phyloP scores from a whole-genome alignment of 2,329 filamentous ascomycete genomes.

The Diplocarpon rosae region DNA sequence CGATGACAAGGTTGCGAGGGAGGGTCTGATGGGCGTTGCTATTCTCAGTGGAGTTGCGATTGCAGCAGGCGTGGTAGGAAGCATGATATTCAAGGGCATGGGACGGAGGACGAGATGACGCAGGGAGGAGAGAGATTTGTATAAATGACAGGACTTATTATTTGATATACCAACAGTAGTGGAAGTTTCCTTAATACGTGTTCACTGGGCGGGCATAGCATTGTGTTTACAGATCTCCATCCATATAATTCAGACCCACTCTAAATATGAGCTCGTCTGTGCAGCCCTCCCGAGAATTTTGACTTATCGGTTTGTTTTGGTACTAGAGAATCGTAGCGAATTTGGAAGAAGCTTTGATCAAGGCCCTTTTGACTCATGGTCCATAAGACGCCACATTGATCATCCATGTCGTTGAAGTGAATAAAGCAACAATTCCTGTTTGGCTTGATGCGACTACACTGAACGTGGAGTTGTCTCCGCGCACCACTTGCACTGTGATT shows the following conservation, averaged over 20 bases:
- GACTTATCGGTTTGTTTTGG: neutral
- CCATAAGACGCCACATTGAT: neutral
- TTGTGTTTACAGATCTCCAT: too few species aligned
- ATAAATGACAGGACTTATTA: conserved; percentile 6
- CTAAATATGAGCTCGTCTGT: too few species aligned
- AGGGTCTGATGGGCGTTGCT: conserved; percentile 86
- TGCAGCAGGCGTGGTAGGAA: conserved; percentile 85
- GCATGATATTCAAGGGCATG: conserved; percentile 69
- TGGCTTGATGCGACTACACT: neutral
- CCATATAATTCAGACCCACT: too few species aligned
- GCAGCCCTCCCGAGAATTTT: neutral
- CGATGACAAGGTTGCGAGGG: conserved; percentile 91
- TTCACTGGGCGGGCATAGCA: too few species aligned
- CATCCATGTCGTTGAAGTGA: too few species aligned
- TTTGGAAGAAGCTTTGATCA: neutral
- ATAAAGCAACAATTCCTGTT: neutral
- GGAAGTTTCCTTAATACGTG: neutral
- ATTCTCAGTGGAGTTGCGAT: conserved; percentile 90
- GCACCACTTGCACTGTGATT: too few species aligned
- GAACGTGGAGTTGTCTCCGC: too few species aligned
- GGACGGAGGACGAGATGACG: conserved; percentile 37
- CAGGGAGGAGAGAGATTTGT: neutral
- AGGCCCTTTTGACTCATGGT: neutral
- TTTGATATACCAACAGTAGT: conserved; percentile 19
- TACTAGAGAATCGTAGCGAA: neutral